These are phyloP conservation scores for Solanum dulcamara DNA, from an alignment of 257 asterid species.

Conservation along the genomic window DNA sequence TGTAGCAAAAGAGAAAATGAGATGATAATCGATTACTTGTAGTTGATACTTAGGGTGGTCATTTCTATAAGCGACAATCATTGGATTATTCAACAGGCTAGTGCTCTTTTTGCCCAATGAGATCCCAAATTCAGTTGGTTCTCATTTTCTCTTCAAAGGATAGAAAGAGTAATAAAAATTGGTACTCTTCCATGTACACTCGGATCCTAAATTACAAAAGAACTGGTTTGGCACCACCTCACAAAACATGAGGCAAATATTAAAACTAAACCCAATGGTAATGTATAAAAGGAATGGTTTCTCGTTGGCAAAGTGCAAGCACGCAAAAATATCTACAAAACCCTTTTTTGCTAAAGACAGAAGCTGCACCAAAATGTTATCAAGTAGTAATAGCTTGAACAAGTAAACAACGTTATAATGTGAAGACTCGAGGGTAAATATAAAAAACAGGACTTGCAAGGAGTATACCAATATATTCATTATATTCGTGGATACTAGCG, in stretches of 20 bases:
- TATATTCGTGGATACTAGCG: not conserved
- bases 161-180: not conserved
- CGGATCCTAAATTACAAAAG: not conserved
- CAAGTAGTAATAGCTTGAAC: not conserved
- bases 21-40: not conserved
- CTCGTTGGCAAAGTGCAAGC: not conserved
- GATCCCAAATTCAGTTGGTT: not conserved
- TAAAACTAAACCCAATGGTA: not conserved
- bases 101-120: not conserved
- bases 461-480: not conserved
- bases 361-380: not conserved
- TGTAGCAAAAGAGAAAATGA: not conserved
- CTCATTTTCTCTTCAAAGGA: not conserved
- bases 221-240: not conserved
- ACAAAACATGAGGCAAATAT: not conserved
- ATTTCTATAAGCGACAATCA: not conserved
- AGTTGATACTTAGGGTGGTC: constrained; percentile 1
- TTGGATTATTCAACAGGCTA: not conserved
- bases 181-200: not conserved
- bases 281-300: not conserved
- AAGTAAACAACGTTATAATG: not conserved
- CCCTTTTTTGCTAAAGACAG: not conserved
- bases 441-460: not conserved
- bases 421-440: not conserved
- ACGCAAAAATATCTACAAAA: not conserved